These are phyloP conservation scores for Saururus chinensis DNA, from an alignment of 164 flowering plant species.

Conservation along the genomic window DNA sequence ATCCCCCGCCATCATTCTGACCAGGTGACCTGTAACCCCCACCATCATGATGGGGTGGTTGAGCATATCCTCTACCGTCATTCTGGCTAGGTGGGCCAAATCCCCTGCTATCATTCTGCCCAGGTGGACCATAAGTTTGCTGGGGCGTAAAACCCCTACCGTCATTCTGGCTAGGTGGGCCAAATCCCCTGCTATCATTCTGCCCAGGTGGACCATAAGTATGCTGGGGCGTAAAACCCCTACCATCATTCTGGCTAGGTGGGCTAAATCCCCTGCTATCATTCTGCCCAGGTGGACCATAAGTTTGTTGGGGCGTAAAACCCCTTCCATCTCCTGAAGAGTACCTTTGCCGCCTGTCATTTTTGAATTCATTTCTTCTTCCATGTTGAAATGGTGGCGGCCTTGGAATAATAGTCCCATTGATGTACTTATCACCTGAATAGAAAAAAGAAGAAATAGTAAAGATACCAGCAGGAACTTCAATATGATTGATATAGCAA, in stretches of 20 bases:
- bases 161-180: constrained; percentile 21
- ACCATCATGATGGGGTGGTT: background rate
- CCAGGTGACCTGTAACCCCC: no score
- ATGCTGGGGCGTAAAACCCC: no score
- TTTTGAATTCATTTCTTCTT: constrained; percentile 32
- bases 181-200: constrained; percentile 17
- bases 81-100: background rate
- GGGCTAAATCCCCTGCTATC: constrained; percentile 8
- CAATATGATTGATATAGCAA: no score
- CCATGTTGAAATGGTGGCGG: constrained; percentile 70
- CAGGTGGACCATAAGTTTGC: constrained; percentile 6
- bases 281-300: constrained; percentile 26
- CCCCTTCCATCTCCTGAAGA: constrained; percentile 27
- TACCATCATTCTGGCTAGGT: constrained; percentile 11
- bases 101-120: constrained; percentile 5
- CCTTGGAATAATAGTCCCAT: constrained; percentile 75
- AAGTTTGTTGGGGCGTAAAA: constrained; percentile 15
- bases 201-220: constrained; percentile 16
- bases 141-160: constrained; percentile 15
- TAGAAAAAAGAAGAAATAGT: background rate
- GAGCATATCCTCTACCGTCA: constrained; percentile 19
- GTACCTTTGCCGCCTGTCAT: constrained; percentile 23
- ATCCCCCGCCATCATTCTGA: no score
- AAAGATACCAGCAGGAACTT: no score
- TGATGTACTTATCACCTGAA: constrained; percentile 81